Evolutionary conservation across 2,329 filamentous ascomycete species (phyloP).

Genomic region (Paraphoma sp.): DNA sequence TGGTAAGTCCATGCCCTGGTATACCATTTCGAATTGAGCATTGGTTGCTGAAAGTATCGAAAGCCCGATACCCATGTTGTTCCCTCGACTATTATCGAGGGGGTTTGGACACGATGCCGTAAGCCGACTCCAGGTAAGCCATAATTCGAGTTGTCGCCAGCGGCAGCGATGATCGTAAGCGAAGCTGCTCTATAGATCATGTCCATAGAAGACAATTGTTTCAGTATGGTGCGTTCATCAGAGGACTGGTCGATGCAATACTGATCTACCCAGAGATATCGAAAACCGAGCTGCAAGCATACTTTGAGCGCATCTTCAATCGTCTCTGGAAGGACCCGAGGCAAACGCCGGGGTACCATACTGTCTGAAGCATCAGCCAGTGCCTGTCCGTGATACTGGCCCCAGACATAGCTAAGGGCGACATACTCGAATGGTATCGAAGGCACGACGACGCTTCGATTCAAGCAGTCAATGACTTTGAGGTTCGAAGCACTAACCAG

Average conservation of each 20-base stretch:
- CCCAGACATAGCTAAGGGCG: too few species aligned
- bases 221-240: neutral
- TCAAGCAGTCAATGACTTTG: too few species aligned
- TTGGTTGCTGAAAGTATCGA: neutral
- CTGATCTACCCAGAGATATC: slow-evolving; percentile 9
- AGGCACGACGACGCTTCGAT: too few species aligned
- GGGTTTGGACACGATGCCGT: neutral
- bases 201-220: slow-evolving; percentile 9
- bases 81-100: neutral
- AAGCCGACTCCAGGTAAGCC: slow-evolving; percentile 10
- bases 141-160: slow-evolving; percentile 17
- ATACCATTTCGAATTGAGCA: neutral
- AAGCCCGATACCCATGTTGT: neutral
- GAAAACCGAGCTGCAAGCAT: neutral
- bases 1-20: slow-evolving; percentile 11
- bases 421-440: too few species aligned
- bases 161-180: slow-evolving; percentile 16
- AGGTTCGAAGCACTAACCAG: too few species aligned
- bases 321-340: neutral
- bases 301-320: neutral
- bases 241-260: slow-evolving; percentile 6
- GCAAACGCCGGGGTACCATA: too few species aligned
- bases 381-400: too few species aligned
- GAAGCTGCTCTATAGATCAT: slow-evolving; percentile 11
- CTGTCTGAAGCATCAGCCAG: too few species aligned